These are phyloP conservation scores for Dalbergia cochinchinensis DNA, from an alignment of 306 rosid species.

Conservation along the genomic window DNA sequence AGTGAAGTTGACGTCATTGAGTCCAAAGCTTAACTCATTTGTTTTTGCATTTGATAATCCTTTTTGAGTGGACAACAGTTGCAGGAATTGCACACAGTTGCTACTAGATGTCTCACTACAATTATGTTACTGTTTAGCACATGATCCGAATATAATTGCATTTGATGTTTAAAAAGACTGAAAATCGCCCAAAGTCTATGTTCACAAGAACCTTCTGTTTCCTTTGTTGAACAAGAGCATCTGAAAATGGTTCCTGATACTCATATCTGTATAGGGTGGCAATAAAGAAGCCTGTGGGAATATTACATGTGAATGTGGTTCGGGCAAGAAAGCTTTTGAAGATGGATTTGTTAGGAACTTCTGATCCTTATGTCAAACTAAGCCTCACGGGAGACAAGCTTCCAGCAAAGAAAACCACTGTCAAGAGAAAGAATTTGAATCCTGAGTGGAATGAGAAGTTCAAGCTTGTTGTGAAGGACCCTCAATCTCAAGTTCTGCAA, in stretches of 20 bases:
- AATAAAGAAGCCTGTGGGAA: slow-evolving; percentile 88
- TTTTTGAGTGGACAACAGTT: slow-evolving; percentile 1
- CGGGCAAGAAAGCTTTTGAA: slow-evolving; percentile 80
- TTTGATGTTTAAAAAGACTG: slow-evolving; percentile 32
- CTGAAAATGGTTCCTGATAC: slow-evolving; percentile 26
- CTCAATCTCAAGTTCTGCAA: slow-evolving; percentile 85
- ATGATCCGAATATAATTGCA: not conserved
- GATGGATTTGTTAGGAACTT: slow-evolving; percentile 88
- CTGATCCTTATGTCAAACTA: slow-evolving; percentile 94
- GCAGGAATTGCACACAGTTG: not conserved
- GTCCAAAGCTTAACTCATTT: not conserved
- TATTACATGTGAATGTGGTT: slow-evolving; percentile 86
- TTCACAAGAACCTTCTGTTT: slow-evolving; percentile 11
- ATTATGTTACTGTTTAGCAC: slow-evolving; percentile 2
- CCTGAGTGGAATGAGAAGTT: slow-evolving; percentile 96
- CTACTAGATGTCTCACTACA: not conserved
- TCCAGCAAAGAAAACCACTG: slow-evolving; percentile 76
- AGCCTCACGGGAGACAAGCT: slow-evolving; percentile 79
- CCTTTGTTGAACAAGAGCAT: not conserved
- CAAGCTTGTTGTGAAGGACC: slow-evolving; percentile 87
- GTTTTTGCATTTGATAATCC: not conserved
- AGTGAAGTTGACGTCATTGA: not conserved
- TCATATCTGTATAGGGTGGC: slow-evolving; percentile 57
- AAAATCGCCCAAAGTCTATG: not conserved
- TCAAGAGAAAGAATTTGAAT: slow-evolving; percentile 84